Conservation (phyloP, 176 grass and related monocot genomes). For the Raddia guianensis region DNA sequence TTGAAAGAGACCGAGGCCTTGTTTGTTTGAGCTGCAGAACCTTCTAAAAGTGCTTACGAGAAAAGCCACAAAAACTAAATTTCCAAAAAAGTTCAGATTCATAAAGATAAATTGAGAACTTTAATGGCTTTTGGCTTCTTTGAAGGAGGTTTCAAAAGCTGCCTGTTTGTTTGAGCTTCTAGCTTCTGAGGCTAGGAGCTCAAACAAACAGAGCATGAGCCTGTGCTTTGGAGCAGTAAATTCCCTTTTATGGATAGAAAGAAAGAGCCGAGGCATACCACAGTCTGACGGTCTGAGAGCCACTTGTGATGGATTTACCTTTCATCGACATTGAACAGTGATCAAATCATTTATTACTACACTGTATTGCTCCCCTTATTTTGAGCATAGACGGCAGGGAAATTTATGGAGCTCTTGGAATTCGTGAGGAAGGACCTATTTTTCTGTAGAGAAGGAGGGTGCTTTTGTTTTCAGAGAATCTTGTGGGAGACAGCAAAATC, state of each 20-base stretch:
- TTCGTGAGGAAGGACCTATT: neutral
- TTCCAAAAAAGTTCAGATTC: too few relatives aligned
- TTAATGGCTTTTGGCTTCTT: too few relatives aligned
- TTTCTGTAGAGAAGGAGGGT: neutral
- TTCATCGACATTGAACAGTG: slow-evolving; percentile 35
- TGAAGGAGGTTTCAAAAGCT: too few relatives aligned
- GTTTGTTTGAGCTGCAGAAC: too few relatives aligned
- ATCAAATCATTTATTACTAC: neutral
- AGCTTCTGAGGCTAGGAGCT: too few relatives aligned
- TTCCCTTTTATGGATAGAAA: slow-evolving; percentile 1
- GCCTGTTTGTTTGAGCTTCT: too few relatives aligned
- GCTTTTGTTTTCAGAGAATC: neutral
- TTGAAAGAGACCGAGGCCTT: slow-evolving; percentile 27
- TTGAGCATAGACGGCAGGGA: neutral
- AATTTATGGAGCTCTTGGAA: neutral
- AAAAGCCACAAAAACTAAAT: too few relatives aligned
- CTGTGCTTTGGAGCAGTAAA: slow-evolving; percentile 30
- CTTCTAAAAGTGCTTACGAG: too few relatives aligned
- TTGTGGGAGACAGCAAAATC: neutral
- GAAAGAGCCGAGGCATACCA: neutral
- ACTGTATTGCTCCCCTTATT: neutral
- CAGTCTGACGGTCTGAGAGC: slow-evolving; percentile 3
- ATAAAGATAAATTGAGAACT: too few relatives aligned
- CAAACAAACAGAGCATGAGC: too few relatives aligned
- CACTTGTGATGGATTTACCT: slow-evolving; percentile 1